phyloP scores from a whole-genome alignment of 2,329 filamentous ascomycete species.

The Juglanconis juglandina region DNA sequence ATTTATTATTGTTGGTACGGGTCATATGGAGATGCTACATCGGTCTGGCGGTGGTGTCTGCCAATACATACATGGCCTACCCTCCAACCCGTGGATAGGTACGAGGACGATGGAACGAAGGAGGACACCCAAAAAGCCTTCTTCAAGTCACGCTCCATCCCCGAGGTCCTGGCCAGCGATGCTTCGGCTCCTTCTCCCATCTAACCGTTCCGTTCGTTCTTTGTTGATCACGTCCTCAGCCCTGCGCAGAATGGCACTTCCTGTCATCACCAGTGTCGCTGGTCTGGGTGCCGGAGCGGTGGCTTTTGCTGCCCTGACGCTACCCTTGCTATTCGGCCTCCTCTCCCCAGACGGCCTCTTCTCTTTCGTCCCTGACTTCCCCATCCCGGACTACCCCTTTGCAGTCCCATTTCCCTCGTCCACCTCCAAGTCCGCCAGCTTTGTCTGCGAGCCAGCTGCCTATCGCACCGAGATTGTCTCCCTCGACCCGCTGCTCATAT shows the following conservation, averaged over 20 bases:
- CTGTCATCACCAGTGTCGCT: background rate
- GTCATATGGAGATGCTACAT: too few species aligned
- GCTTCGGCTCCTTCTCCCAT: too few species aligned
- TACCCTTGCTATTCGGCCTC: conserved; percentile 16
- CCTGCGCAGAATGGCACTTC: background rate
- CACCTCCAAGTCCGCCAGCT: conserved; percentile 1
- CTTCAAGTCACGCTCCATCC: too few species aligned
- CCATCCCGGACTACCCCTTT: conserved; percentile 21
- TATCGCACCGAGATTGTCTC: conserved; percentile 41
- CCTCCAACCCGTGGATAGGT: too few species aligned
- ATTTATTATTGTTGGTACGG: too few species aligned
- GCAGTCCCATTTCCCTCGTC: conserved; percentile 7
- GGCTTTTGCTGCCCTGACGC: conserved; percentile 11
- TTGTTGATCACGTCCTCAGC: background rate
- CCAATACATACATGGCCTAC: too few species aligned
- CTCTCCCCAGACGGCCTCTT: conserved; percentile 12
- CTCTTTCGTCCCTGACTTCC: conserved; percentile 22
- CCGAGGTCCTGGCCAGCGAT: too few species aligned
- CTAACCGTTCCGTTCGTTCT: background rate
- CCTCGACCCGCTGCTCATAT: conserved; percentile 40
- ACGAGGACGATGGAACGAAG: too few species aligned
- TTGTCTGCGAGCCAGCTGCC: conserved; percentile 29
- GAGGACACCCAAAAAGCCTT: too few species aligned
- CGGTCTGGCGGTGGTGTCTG: too few species aligned
- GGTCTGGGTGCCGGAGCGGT: background rate